Conservation (phyloP, 208 protist species). For the Trypanosoma vivax region DNA sequence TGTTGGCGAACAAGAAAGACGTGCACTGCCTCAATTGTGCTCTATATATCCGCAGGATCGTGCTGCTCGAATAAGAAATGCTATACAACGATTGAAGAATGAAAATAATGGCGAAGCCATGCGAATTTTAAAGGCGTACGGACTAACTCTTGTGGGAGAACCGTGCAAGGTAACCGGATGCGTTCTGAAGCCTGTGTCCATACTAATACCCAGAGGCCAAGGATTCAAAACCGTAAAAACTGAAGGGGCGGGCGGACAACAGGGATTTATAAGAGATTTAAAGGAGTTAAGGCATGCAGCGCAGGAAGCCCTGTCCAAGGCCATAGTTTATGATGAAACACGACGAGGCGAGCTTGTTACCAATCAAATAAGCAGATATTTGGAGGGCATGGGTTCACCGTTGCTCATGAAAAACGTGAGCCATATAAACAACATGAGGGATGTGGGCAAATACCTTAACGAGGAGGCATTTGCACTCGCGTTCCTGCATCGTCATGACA, state of each 20-base stretch:
- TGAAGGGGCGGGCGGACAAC: conserved; percentile 21
- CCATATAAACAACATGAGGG: neutral
- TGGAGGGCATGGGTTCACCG: conserved; percentile 21
- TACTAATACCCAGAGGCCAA: conserved; percentile 34
- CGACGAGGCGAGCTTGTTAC: conserved; percentile 2
- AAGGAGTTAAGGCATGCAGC: conserved; percentile 15
- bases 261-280: conserved; percentile 39
- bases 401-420: conserved; percentile 3
- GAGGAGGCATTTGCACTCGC: conserved; percentile 22
- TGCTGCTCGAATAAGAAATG: conserved; percentile 12
- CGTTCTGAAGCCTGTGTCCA: conserved; percentile 28
- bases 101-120: conserved; percentile 9
- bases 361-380: conserved; percentile 23
- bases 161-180: conserved; percentile 16
- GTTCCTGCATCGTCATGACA: conserved; percentile 19
- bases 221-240: conserved; percentile 20
- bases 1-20: conserved; percentile 23
- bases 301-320: conserved; percentile 5
- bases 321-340: conserved; percentile 32
- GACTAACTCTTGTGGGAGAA: conserved; percentile 22
- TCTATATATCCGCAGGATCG: conserved; percentile 49
- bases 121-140: conserved; percentile 32
- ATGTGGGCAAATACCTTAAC: conserved; percentile 1
- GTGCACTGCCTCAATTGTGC: conserved; percentile 35
- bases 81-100: conserved; percentile 14